Conservation (phyloP, 192 early-diverging fungal genomes). For the Gryganskiella cystojenkinii region DNA sequence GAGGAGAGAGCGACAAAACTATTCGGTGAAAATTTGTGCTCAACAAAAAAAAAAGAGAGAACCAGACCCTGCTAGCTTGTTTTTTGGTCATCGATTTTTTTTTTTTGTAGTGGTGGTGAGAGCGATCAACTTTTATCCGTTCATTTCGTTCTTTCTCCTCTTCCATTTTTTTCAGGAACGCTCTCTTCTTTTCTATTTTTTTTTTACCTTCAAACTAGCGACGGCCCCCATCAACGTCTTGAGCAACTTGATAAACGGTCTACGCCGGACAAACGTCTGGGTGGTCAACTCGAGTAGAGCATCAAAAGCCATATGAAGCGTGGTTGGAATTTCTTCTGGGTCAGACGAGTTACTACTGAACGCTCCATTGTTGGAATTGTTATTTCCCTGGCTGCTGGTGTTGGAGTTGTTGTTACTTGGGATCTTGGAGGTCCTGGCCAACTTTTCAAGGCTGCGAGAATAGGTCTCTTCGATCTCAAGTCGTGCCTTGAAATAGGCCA, state of each 20-base stretch:
- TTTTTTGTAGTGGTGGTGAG: background rate
- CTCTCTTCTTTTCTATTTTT: background rate
- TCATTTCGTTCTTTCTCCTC: too few relatives aligned
- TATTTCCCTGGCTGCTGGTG: constrained; percentile 8
- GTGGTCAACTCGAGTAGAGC: constrained; percentile 20
- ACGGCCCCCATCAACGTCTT: constrained; percentile 23
- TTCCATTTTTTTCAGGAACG: background rate
- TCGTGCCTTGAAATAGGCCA: constrained; percentile 43
- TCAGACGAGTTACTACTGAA: constrained; percentile 6
- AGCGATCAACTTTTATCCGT: too few relatives aligned
- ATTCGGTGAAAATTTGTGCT: background rate
- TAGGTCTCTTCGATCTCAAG: constrained; percentile 47
- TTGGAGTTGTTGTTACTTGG: background rate
- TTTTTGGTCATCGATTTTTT: background rate
- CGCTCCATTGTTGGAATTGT: background rate
- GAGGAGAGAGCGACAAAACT: background rate
- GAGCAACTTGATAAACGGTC: constrained; percentile 24
- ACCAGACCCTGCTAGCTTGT: background rate
- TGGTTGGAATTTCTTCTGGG: constrained; percentile 50
- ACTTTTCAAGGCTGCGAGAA: constrained; percentile 32
- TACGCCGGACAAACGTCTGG: constrained; percentile 14
- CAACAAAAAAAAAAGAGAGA: constrained; percentile 1
- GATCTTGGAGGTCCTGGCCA: constrained; percentile 18
- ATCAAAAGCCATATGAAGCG: constrained; percentile 37
- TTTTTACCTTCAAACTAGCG: constrained; percentile 23